Base-by-base conservation (phyloP, 345 rosid genomes). In the Melaleuca alternifolia region DNA sequence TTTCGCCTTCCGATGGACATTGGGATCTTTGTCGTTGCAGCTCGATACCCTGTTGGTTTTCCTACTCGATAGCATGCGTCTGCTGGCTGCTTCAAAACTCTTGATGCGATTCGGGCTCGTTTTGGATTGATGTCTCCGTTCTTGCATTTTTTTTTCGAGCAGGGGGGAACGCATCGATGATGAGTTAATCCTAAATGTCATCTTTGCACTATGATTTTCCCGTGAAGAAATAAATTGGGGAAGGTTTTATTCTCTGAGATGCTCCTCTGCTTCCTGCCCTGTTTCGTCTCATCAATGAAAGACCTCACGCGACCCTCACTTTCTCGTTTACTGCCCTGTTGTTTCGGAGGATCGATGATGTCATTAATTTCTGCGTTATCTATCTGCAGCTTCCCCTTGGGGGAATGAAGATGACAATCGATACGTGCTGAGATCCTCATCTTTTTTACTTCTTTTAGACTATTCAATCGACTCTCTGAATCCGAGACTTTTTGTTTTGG, bases 311-410 rank as follows among this genome's bases (percentile, higher is more conserved):
- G 59, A 54, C 59, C 59, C 59, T 54, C n/a, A 26, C 6, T 18
- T 84, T 28, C 41, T 26, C 26, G 6, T 46, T 50, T 1, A 7
- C 23, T 37, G 12, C 51, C 5, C 7, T 13, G 52, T n/a, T 37
- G 79, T 71, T 48, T 56, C 10, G 21, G 24, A 76, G 82, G 86
- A 85, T 85, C 86, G 86, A 37, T 85, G 86, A 59, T 85, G 56
- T 54, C 30, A 46, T 5, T 4, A 46, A 84, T 85, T 44, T n/a
- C 86, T 85, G 86, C 86, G 86, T 85, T 85, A 85, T 85, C 86
- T 85, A 50, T 85, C 86, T 85, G 86, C 30, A 85, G 86, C 82
- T 85, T 48, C 86, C 76, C 52, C 51, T 18, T 10, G 54, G 46
- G 51, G 86, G 37, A 28, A 81, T 61, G 86, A 50, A 85, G 86